Percentiles rank a stretch among this genome's conserved stretches.
Conservation (phyloP, 2,329 filamentous ascomycete genomes). For the Ophiostoma tasmaniense region DNA sequence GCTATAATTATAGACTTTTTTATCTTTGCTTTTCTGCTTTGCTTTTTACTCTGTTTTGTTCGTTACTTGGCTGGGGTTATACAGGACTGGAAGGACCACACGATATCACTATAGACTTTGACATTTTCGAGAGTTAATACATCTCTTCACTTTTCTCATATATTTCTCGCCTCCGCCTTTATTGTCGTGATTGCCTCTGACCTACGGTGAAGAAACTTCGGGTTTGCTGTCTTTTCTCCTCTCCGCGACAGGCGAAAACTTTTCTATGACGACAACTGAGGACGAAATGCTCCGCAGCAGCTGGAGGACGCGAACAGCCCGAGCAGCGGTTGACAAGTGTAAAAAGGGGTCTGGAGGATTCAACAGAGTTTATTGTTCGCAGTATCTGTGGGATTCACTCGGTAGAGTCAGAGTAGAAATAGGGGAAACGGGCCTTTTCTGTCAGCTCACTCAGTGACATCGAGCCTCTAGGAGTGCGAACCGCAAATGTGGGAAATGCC, state of each 20-base stretch:
- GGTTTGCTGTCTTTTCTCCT: not conserved
- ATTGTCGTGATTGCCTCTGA: not conserved
- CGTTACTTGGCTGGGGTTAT: not conserved
- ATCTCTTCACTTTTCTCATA: not conserved
- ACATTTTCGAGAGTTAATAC: not conserved
- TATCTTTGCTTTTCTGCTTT: not conserved
- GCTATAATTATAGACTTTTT: constrained; percentile 2
- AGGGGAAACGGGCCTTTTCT: constrained; percentile 1
- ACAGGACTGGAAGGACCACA: not conserved
- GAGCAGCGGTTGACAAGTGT: not conserved
- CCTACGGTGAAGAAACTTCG: not conserved
- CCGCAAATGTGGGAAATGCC: not conserved
- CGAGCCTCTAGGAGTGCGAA: not conserved
- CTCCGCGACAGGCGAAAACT: not conserved
- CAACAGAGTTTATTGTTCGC: not conserved
- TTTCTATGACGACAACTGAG: not conserved
- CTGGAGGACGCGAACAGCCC: not conserved
- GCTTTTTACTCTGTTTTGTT: not conserved
- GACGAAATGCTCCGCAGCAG: not conserved
- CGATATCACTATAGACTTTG: constrained; percentile 11
- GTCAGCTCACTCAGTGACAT: not conserved
- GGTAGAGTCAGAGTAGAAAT: not conserved
- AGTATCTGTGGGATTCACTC: not conserved
- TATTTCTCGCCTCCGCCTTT: not conserved
- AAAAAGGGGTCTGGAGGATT: not conserved